phyloP scores from a whole-genome alignment of 1,284 basidiomycete genomes.

The Ustilago xerochloae region DNA sequence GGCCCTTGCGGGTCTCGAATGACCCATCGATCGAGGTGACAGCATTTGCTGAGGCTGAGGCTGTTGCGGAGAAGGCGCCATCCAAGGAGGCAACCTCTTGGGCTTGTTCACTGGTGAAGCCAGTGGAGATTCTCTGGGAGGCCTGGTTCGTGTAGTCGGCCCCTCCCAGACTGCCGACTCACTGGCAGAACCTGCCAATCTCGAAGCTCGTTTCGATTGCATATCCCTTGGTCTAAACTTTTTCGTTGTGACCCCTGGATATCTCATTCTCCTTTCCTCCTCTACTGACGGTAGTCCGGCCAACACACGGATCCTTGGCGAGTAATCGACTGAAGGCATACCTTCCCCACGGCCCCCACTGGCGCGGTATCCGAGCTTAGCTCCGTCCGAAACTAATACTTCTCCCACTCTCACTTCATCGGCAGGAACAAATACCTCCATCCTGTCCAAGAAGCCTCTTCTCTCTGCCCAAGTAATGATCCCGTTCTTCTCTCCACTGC shows the following conservation, averaged over 20 bases:
- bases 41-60: constrained; percentile 27
- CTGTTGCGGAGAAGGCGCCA: constrained; percentile 22
- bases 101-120: constrained; percentile 18
- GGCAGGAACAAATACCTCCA: constrained; percentile 13
- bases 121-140: constrained; percentile 3
- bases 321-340: constrained; percentile 18
- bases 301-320: constrained; percentile 35
- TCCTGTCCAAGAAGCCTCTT: constrained; percentile 22
- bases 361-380: not conserved
- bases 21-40: constrained; percentile 7
- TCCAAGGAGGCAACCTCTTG: constrained; percentile 44
- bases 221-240: constrained; percentile 31
- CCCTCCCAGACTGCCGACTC: constrained; percentile 28
- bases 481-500: constrained; percentile 29
- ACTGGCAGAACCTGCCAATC: constrained; percentile 17
- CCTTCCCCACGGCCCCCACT: not conserved
- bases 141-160: not conserved
- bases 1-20: constrained; percentile 7
- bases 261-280: constrained; percentile 29
- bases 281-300: constrained; percentile 39
- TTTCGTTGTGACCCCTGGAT: constrained; percentile 4
- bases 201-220: constrained; percentile 18
- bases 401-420: constrained; percentile 35
- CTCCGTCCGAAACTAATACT: constrained; percentile 13
- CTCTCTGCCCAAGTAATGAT: constrained; percentile 38